These are phyloP conservation scores for Wallacemonas sp. DNA, from an alignment of 208 protist genomes.

Conservation along the genomic window DNA sequence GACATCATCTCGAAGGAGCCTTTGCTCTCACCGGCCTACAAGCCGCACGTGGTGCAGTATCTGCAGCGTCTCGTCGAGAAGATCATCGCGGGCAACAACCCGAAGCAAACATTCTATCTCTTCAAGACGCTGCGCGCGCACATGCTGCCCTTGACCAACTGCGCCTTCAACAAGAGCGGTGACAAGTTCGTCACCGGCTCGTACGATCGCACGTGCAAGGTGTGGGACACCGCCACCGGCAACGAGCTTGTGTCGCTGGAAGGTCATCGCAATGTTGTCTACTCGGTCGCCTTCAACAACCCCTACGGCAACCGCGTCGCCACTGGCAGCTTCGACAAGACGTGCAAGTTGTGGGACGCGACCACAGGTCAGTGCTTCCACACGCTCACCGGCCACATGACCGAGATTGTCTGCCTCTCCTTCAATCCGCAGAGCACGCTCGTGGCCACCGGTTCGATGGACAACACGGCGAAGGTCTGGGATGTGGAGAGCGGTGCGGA, in stretches of 20 bases:
- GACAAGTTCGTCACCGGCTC: slow-evolving; percentile 94
- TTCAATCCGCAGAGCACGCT: slow-evolving; percentile 93
- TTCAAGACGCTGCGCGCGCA: slow-evolving; percentile 95
- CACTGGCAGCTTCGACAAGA: slow-evolving; percentile 97
- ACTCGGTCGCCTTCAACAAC: slow-evolving; percentile 96
- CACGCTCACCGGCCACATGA: slow-evolving; percentile 92
- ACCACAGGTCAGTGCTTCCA: slow-evolving; percentile 87
- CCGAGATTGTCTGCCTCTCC: slow-evolving; percentile 95
- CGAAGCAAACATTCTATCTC: slow-evolving; percentile 90
- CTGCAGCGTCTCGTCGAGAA: slow-evolving; percentile 91
- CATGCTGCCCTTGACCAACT: slow-evolving; percentile 97
- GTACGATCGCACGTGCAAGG: slow-evolving; percentile 96
- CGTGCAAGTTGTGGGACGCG: slow-evolving; percentile 94
- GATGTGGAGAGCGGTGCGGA: slow-evolving; percentile 92
- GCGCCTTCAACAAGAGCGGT: slow-evolving; percentile 96
- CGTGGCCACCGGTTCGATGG: slow-evolving; percentile 95
- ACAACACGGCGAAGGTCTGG: slow-evolving; percentile 94
- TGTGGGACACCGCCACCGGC: slow-evolving; percentile 94
- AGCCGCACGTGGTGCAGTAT: slow-evolving; percentile 77
- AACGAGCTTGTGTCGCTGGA: slow-evolving; percentile 93
- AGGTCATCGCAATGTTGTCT: slow-evolving; percentile 97
- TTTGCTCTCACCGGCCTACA: slow-evolving; percentile 81
- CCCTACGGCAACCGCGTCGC: slow-evolving; percentile 94
- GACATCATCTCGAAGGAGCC: slow-evolving; percentile 90
- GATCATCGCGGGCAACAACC: slow-evolving; percentile 63